Conservation (phyloP, 371 early-diverging fungal species). For the Mucor ambiguus region DNA sequence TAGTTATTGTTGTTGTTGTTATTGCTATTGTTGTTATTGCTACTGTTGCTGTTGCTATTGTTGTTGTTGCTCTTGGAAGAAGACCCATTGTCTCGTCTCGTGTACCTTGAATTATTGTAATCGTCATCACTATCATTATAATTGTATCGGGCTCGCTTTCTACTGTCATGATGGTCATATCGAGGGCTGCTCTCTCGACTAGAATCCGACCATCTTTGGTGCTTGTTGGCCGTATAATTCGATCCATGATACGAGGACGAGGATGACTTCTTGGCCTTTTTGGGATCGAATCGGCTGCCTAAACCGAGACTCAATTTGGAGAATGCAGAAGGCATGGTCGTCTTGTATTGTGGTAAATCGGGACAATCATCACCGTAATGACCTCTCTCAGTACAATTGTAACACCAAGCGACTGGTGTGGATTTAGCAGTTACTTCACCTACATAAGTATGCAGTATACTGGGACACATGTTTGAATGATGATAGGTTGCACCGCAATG, state of each 20-base stretch:
- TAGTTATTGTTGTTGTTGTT: too few species aligned
- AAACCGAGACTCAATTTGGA: conserved; percentile 8
- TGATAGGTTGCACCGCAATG: conserved; percentile 16
- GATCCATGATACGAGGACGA: neutral
- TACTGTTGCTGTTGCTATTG: neutral
- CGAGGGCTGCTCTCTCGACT: conserved; percentile 19
- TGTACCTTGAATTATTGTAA: neutral
- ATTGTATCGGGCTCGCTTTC: neutral
- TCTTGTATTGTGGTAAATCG: neutral
- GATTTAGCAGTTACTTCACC: neutral
- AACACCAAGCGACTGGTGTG: conserved; percentile 12
- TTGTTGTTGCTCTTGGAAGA: neutral
- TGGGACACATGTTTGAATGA: conserved; percentile 11
- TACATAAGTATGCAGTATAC: conserved; percentile 11
- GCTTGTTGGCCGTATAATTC: neutral
- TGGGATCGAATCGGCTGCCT: conserved; percentile 8
- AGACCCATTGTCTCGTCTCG: neutral
- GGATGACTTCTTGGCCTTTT: conserved; percentile 3
- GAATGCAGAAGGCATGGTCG: conserved; percentile 14
- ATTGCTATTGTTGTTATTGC: neutral
- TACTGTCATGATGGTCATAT: neutral
- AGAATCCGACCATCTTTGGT: conserved; percentile 10
- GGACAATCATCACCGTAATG: conserved; percentile 34
- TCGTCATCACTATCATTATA: neutral
- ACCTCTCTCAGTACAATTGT: conserved; percentile 16